Base-by-base conservation (phyloP, 2,329 filamentous ascomycete species). In the Penicillium decumbens region DNA sequence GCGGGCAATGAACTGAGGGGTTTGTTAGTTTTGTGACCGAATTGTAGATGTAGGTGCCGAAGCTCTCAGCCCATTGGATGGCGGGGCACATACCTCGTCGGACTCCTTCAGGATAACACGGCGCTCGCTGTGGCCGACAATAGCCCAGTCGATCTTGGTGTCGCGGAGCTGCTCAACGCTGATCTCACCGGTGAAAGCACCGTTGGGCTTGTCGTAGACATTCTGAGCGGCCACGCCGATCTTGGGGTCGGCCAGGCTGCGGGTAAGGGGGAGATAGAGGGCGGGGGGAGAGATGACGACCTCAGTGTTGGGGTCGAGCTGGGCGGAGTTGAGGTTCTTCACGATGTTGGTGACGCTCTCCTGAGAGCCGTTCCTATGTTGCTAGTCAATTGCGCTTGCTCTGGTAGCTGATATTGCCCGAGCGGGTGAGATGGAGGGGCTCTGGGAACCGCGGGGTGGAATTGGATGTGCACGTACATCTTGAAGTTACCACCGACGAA, bases 401-500 rank as follows among this genome's bases (percentile, higher is more conserved):
- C 51, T 41, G 43, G 12, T 24, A 20, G 40, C 12, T 38, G 39
- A 42, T 28, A 39, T 45, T 47, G 29, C 24, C 35, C 15, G 15
- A 18, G 15, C 40, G 47, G 32, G 25, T 47, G 50, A 53, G 62
- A 56, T 56, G 61, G 62, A 63, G 59, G 63, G 63, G 53, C 45
- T 45, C 56, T 43, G 56, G 61, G 56, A 52, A 56, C 54, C 49
- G 62, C 51, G 63, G 58, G 58, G 59, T 53, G 63, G 53, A 30
- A 38, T 23, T 23, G 38, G 53, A 55, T 28, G 51, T 23, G 40
- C 32, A 73, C 81, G 71, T 78, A 95, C 91, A 97, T 97, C 83
- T 98, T 97, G 80, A 97, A 97, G 86, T 98, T 98, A 72, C 91
- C 91, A 75, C 91, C 91, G 74, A 95, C 88, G 75, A 95, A 95